Percentiles rank a stretch among this genome's conserved stretches.
Conservation (phyloP, 2,329 filamentous ascomycete genomes). For the Aureobasidium leucospermi region DNA sequence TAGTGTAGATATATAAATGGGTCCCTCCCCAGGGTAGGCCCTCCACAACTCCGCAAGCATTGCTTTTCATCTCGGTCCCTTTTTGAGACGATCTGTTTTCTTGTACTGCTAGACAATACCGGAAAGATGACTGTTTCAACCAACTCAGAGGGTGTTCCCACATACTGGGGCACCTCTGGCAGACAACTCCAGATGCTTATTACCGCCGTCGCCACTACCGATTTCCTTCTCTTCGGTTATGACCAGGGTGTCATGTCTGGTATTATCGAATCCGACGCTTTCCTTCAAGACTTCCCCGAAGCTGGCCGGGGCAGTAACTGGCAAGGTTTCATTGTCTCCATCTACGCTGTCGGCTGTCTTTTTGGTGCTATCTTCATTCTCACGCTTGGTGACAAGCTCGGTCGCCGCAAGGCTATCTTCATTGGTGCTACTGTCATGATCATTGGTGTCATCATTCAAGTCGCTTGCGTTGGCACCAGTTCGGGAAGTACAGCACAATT, state of each 20-base stretch:
- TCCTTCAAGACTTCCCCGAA: conserved; percentile 31
- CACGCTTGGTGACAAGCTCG: conserved; percentile 33
- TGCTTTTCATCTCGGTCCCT: background rate
- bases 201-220: conserved; percentile 57
- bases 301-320: conserved; percentile 37
- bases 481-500: conserved; percentile 39
- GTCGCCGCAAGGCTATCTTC: conserved; percentile 38
- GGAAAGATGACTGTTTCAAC: conserved; percentile 8
- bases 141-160: conserved; percentile 30
- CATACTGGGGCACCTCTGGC: conserved; percentile 53
- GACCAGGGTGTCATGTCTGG: conserved; percentile 32
- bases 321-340: conserved; percentile 45
- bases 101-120: conserved; percentile 8
- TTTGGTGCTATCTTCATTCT: conserved; percentile 34
- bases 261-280: conserved; percentile 33
- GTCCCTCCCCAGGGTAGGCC: background rate
- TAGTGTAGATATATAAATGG: conserved; percentile 9
- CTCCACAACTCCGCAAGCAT: conserved; percentile 9
- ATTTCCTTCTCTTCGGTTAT: conserved; percentile 40
- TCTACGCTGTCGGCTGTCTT: conserved; percentile 47
- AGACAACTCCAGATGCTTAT: conserved; percentile 49
- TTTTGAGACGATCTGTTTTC: conserved; percentile 6
- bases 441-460: conserved; percentile 35
- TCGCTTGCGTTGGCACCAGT: conserved; percentile 28
- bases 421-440: conserved; percentile 37